Base-by-base conservation (phyloP, 495 filamentous ascomycete genomes). In the Aspergillus biplanus region DNA sequence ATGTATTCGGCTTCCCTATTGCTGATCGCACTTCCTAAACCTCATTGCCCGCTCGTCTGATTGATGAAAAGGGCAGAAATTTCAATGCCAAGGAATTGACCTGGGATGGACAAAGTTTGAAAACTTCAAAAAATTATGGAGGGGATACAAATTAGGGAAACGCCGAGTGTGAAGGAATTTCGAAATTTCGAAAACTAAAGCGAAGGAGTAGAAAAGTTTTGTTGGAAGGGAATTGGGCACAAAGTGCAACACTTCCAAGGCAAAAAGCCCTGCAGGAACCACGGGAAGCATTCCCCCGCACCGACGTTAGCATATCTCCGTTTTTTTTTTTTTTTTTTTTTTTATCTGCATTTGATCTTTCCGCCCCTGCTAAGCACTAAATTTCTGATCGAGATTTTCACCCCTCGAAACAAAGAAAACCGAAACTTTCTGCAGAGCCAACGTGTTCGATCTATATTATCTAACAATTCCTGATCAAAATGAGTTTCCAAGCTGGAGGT, bases 401-500 rank as follows among this genome's bases (percentile, higher is more conserved):
- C 61, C 53, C 53, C 61, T 63, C 53, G 33, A 52, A 21, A 33
- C 56, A 58, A 56, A 47, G 47, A 50, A 50, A 50, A 49, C 39
- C 21, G 52, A 39, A 61, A 61, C 37, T 34, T 27, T 57, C 44
- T 59, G 50, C 68, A 63, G 61, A 56, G 58, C 31, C 59, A n/a
- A 13, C 48, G 33, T 35, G 11, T 46, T 31, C 42, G 16, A 55
- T 52, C 67, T 69, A 60, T 58, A 52, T 35, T 52, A 61, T 21
- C 34, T 52, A 55, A 58, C 58, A 59, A 44, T 50, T 61, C 44
- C 39, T 52, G 50, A 52, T 67, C 69, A 81, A 66, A 63, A 85
- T 85, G 83, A 82, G 83, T 61, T 79, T 72, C 65, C 79, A 80
- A 69, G 66, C 72, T 66, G 77, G 79, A 75, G 82, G 80, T 66